These are phyloP conservation scores for Pseudonectria foliicola DNA, from an alignment of 2,329 filamentous ascomycete species.

Conservation along the genomic window DNA sequence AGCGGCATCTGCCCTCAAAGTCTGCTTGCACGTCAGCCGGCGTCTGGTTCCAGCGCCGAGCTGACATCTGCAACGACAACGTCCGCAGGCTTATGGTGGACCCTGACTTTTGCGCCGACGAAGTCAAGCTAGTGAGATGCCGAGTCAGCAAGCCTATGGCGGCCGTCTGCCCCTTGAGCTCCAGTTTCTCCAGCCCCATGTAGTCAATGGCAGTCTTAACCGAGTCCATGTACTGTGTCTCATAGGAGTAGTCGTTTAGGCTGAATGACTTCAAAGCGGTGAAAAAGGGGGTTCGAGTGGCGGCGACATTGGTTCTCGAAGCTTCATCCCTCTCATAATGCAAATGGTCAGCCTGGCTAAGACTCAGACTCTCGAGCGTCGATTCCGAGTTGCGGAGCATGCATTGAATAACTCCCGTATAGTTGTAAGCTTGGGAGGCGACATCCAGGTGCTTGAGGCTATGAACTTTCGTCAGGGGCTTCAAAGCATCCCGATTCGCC, in stretches of 20 bases:
- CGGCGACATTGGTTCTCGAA: background rate
- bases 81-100: conserved; percentile 1
- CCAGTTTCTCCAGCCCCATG: conserved; percentile 4
- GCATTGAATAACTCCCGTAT: background rate
- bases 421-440: background rate
- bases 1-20: background rate
- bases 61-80: conserved; percentile 1
- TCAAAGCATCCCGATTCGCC: too few relatives aligned
- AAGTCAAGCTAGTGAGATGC: conserved; percentile 4
- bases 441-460: conserved; percentile 11
- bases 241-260: background rate
- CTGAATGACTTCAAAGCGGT: conserved; percentile 6
- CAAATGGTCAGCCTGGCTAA: background rate
- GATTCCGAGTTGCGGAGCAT: conserved; percentile 11
- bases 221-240: background rate
- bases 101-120: background rate
- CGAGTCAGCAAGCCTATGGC: too few relatives aligned
- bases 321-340: background rate
- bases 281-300: background rate
- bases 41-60: background rate
- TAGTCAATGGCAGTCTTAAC: conserved; percentile 10
- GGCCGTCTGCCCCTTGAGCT: too few relatives aligned
- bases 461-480: conserved; percentile 4
- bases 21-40: background rate
- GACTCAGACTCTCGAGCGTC: conserved; percentile 6